These are phyloP conservation scores for Magnaporthiopsis rhizophila DNA, from an alignment of 2,329 filamentous ascomycete species.

Conservation along the genomic window DNA sequence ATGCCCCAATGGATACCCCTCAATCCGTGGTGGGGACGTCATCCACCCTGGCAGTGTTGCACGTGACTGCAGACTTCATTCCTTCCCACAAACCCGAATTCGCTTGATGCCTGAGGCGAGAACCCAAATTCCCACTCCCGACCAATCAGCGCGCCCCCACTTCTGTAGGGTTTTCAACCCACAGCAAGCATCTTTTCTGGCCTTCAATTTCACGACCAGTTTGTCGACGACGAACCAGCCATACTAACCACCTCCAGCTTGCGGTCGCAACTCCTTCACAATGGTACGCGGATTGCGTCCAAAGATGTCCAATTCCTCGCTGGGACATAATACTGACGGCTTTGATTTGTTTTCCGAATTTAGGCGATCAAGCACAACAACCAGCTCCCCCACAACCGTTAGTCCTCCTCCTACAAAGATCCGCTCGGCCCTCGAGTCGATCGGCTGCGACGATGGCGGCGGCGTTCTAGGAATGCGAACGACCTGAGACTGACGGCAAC, in stretches of 20 bases:
- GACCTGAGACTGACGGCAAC: conserved; percentile 27
- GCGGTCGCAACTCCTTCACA: conserved; percentile 46
- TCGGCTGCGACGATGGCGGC: conserved; percentile 19
- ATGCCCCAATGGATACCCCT: no score
- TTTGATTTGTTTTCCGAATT: conserved; percentile 23
- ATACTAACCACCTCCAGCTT: conserved; percentile 16
- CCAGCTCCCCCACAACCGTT: conserved; percentile 93
- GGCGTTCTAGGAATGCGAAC: conserved; percentile 14
- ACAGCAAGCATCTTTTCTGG: conserved; percentile 26
- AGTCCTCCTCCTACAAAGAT: conserved; percentile 27
- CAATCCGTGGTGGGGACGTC: conserved; percentile 45
- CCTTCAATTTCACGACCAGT: conserved; percentile 9
- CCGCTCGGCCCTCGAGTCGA: conserved; percentile 18
- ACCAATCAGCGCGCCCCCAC: conserved; percentile 9
- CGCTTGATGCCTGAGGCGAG: no score
- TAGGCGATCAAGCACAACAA: conserved; percentile 99
- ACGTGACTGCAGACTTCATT: no score
- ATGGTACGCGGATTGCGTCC: conserved; percentile 33
- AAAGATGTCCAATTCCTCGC: background rate
- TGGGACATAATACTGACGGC: conserved; percentile 22
- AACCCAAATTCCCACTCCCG: background rate
- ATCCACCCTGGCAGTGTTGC: background rate
- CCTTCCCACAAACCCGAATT: no score
- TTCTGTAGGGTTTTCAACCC: conserved; percentile 36
- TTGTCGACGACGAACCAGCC: conserved; percentile 13